Evolutionary conservation across 2,329 filamentous ascomycete species (phyloP), one percentile per base, ranked within the genome.

Genomic region (Teratosphaeria gauchensis): DNA sequence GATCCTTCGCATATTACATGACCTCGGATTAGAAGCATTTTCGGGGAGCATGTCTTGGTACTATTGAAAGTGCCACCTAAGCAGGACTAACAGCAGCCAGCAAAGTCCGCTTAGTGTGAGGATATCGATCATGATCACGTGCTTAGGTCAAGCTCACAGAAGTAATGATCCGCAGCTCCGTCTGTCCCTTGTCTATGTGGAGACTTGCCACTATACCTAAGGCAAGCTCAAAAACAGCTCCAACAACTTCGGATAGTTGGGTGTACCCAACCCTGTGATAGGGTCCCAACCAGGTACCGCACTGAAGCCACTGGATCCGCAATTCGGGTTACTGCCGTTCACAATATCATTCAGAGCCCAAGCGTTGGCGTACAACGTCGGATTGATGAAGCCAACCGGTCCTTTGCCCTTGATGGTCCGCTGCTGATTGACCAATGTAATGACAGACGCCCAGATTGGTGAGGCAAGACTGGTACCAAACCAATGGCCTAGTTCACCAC

Each of bases 191-290:
- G 24, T 4, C 24, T 28, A 28, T 28, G 24, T 28, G 24, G 24
- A 28, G 24, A 4, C 33, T 35, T 35, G 33, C 33, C 33, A 14
- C 33, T 11, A 35, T 14, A 9, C 33, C 55, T 51, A 64, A 32
- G 61, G 63, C 57, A 64, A 42, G 38, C 56, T 56, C 52, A 64
- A 52, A 28, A 63, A 66, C 48, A 68, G 38, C 42, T 65, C 54
- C 56, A 64, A 54, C 64, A 69, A 64, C 57, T 63, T 65, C 3
- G 63, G 64, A 53, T 65, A 70, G 51, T 66, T 63, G 16, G 66
- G 65, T 16, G 68, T 69, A 12, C 68, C 68, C 31, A 68, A 51
- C 4, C 68, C 67, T 19, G 68, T 67, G 1, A 67, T 63, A 3
- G 66, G 67, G 60, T 69, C 66, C 54, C 54, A 60, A 6, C 59